Conservation (phyloP, 1,284 basidiomycete species). For the Moesziomyces parantarcticus region DNA sequence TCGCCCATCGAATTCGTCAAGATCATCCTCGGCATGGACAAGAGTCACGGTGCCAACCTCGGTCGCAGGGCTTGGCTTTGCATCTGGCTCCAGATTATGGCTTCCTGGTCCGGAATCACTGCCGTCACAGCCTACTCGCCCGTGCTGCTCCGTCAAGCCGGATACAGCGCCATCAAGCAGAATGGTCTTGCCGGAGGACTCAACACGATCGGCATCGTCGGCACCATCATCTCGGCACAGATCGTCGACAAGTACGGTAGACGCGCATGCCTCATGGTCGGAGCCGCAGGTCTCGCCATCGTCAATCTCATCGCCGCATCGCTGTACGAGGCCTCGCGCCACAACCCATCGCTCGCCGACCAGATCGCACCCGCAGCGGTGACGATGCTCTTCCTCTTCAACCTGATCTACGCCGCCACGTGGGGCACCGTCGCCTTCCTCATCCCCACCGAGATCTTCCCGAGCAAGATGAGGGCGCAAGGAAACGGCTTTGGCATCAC, state of each 20-base stretch:
- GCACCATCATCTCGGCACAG: background rate
- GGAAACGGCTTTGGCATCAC: slow-evolving; percentile 1
- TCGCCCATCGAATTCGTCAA: background rate
- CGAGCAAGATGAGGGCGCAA: slow-evolving; percentile 1
- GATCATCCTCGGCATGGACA: background rate
- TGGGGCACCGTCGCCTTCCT: background rate
- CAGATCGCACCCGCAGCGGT: background rate
- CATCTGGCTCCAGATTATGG: background rate
- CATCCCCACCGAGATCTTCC: background rate
- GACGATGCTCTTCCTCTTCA: background rate
- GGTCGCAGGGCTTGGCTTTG: background rate
- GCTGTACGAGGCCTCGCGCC: slow-evolving; percentile 1
- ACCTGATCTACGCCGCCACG: background rate
- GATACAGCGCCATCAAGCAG: background rate
- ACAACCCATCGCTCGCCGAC: background rate
- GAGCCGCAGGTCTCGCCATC: background rate
- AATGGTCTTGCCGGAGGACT: background rate
- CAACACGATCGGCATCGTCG: background rate
- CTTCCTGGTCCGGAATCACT: background rate
- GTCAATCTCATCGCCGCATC: background rate
- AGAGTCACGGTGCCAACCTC: background rate
- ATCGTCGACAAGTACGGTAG: background rate
- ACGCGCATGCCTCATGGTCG: background rate
- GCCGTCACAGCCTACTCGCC: background rate
- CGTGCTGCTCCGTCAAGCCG: background rate